Evolutionary conservation across 768 basidiomycete species (phyloP).

Genomic region (Termitomyces sp.): DNA sequence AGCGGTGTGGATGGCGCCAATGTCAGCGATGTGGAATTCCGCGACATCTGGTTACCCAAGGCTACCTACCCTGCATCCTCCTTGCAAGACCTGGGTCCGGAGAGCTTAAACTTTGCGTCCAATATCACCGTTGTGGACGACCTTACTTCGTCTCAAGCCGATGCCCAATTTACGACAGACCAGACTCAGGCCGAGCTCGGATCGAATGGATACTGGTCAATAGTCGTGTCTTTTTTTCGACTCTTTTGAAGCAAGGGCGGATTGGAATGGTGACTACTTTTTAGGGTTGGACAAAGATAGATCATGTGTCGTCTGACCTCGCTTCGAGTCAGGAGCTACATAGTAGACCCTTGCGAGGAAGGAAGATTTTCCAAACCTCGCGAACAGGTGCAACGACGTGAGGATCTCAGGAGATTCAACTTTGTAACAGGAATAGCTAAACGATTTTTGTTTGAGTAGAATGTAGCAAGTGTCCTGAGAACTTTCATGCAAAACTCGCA

Average conservation of each 20-base stretch:
- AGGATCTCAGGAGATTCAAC: too few relatives aligned
- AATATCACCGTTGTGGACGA: conserved; percentile 15
- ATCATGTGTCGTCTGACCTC: background rate
- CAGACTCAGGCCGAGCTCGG: background rate
- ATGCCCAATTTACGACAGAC: background rate
- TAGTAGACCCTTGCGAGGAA: background rate
- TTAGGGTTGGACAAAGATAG: background rate
- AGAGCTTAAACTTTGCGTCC: conserved; percentile 6
- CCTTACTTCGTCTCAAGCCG: background rate
- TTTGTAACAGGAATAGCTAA: background rate
- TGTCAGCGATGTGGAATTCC: conserved; percentile 15
- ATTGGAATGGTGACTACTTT: background rate
- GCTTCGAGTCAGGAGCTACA: background rate
- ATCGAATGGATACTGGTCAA: background rate
- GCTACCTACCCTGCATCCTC: conserved; percentile 7
- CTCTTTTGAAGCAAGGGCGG: background rate
- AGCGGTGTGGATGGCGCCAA: conserved; percentile 11
- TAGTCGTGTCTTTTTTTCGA: background rate
- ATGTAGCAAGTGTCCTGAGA: background rate
- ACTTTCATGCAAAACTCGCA: background rate
- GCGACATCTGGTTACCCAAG: conserved; percentile 10
- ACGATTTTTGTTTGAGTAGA: background rate
- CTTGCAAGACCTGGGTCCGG: conserved; percentile 6
- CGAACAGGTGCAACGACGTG: too few relatives aligned
- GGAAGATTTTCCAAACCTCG: background rate